Base-by-base conservation (phyloP, 202 grass and related monocot genomes). In the Schoenoplectus tabernaemontani region DNA sequence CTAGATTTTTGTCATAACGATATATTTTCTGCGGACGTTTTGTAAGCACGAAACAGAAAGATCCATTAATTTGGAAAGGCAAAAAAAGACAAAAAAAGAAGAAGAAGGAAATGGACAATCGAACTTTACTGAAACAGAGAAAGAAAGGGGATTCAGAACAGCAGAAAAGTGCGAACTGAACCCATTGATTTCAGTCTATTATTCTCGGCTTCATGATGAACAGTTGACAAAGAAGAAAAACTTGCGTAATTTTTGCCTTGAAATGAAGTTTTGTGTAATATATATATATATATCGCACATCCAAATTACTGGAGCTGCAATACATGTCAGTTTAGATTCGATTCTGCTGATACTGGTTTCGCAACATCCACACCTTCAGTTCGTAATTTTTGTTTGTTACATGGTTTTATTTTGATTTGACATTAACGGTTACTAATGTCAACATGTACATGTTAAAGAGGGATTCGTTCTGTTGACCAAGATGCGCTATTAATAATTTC, bases 391-490 rank as follows among this genome's bases (percentile, higher is more conserved):
- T 67, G 9, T 4, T 74, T n/a, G n/a, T n/a, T n/a, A n/a, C n/a
- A n/a, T 51, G 13, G 44, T 74, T 74, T 74, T 74, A 53, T 51
- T 33, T 51, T 53, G 23, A 44, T 74, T 42, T 74, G 46, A 53
- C 46, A 53, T 73, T 50, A 73, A 51, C 12, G 44, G 6, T 73
- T 73, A 73, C 10, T 51, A 51, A 50, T 48, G 63, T 41, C 34
- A 73, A 47, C 43, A 72, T 72, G 48, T 51, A 56, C 51, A 61
- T 63, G 46, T 36, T 30, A 71, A 43, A 50, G 4, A 33, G 69
- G 48, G 46, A 62, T 74, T 50, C n/a, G 11, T 53, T 53, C 1
- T 74, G 46, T 74, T 74, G 69, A 74, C 69, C 46, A 74, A 74
- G 69, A 74, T 74, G 69, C 6, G 7, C 6, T 34, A 74, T 53